Evolutionary conservation across 2,329 filamentous ascomycete species (phyloP), one percentile per base, ranked within the genome.

Genomic region (Xylariaceae sp.): DNA sequence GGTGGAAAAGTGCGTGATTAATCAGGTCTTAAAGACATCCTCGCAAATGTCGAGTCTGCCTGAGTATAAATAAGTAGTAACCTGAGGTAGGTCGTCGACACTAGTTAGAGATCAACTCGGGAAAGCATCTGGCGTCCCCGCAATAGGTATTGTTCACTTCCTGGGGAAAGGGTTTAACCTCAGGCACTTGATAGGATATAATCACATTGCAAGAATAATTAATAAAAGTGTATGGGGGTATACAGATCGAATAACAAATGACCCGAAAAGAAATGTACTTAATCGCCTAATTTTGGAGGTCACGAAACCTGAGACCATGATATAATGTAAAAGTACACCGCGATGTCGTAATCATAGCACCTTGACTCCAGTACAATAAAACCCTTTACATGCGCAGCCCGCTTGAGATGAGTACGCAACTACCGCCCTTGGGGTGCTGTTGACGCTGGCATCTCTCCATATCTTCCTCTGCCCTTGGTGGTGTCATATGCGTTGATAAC

Each of bases 401-500:
- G 40, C 36, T 24, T 34, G 26, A 36, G 18, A 43, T 11, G 11
- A 38, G 36, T 27, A 17, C 33, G 32, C 27, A 30, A 40, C 48
- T 54, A 58, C 46, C 53, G 56, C 29, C 45, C 49, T 31, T 43
- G 43, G 34, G 43, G 46, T 28, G 48, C 44, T 17, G 47, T 52
- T 9, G 57, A 59, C 33, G 56, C 51, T 41, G 81, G 79, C 90
- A 98, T 96, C 71, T 98, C 92, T 60, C 92, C 92, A 67, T 94
- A 97, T 48, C 86, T 73, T 34, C 92, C 92, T 70, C 92, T 78
- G 60, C 88, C 80, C 62, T 85, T 83, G 47, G 92, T 98, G 36
- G 92, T 98, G 67, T 98, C 92, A 67, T 98, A 98, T 46, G 92
- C 92, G 68, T 96, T 90, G 59, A 98, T 73, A 47, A 98, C 86